These are phyloP conservation scores for Trichoderma brevicompactum DNA, from an alignment of 2,329 filamentous ascomycete species.

Conservation along the genomic window DNA sequence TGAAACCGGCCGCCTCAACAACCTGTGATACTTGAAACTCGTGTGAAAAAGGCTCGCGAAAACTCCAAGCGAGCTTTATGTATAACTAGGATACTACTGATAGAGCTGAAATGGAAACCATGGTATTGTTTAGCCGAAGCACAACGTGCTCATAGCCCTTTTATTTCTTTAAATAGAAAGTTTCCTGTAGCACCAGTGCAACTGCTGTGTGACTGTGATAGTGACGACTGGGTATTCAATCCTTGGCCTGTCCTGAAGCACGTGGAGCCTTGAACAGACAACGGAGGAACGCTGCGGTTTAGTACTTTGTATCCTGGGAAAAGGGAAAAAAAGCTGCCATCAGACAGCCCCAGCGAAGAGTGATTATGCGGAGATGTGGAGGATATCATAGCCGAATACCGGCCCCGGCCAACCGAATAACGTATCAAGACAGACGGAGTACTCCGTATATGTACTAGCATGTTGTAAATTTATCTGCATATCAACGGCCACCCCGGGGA, in stretches of 20 bases:
- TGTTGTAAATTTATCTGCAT: not conserved
- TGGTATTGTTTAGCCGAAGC: not conserved
- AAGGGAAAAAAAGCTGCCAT: not conserved
- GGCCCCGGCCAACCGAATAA: not conserved
- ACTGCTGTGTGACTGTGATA: constrained; percentile 16
- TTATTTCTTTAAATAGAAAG: not conserved
- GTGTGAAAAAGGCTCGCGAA: not conserved
- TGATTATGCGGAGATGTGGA: constrained; percentile 2
- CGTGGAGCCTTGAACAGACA: constrained; percentile 1
- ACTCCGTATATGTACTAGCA: not conserved
- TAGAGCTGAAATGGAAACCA: constrained; percentile 2
- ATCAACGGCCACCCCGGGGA: not conserved
- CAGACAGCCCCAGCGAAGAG: not conserved
- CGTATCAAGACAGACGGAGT: not conserved
- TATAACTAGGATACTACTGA: not conserved
- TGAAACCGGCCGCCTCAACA: not conserved
- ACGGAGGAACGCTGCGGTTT: not conserved
- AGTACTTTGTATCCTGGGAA: not conserved
- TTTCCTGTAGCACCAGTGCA: not conserved
- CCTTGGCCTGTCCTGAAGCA: not conserved
- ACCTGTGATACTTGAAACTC: not conserved
- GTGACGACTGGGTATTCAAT: not conserved
- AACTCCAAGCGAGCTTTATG: not conserved
- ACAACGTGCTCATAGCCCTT: not conserved
- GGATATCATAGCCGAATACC: not conserved